These are phyloP conservation scores for Alternaria dauci DNA, from an alignment of 2,329 filamentous ascomycete species.

Conservation along the genomic window DNA sequence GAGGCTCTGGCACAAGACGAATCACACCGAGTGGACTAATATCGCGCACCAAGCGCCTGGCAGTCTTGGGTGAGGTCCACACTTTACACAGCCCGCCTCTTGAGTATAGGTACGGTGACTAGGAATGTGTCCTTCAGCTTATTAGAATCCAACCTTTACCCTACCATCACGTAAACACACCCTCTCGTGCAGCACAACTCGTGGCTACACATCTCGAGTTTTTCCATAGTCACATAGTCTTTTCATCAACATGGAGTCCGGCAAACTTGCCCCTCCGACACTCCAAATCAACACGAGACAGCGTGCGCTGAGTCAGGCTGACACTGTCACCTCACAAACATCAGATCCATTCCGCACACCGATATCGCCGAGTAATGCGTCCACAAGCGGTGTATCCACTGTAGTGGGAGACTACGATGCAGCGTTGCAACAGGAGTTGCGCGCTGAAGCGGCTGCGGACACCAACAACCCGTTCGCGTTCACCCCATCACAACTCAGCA, in stretches of 20 bases:
- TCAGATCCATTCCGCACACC: slow-evolving; percentile 38
- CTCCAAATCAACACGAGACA: slow-evolving; percentile 40
- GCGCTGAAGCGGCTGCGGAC: slow-evolving; percentile 37
- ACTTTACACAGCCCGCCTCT: slow-evolving; percentile 25
- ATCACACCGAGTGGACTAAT: slow-evolving; percentile 15
- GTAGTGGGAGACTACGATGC: slow-evolving; percentile 43
- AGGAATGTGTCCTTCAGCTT: slow-evolving; percentile 9
- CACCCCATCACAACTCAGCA: slow-evolving; percentile 62
- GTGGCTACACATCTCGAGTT: neutral
- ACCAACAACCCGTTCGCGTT: slow-evolving; percentile 63
- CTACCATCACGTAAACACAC: neutral
- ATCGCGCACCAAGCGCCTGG: slow-evolving; percentile 26
- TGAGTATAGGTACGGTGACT: slow-evolving; percentile 21
- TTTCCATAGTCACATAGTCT: neutral
- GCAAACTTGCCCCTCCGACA: slow-evolving; percentile 37
- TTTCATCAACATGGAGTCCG: slow-evolving; percentile 30
- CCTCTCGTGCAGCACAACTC: neutral
- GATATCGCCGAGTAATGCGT: slow-evolving; percentile 36
- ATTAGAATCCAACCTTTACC: slow-evolving; percentile 1
- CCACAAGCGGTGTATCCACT: slow-evolving; percentile 29
- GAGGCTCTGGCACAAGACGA: slow-evolving; percentile 16
- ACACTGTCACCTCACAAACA: slow-evolving; percentile 35
- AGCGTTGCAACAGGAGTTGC: slow-evolving; percentile 35
- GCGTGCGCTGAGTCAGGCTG: slow-evolving; percentile 34
- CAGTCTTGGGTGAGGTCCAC: slow-evolving; percentile 16